Evolutionary conservation across 495 filamentous ascomycete species (phyloP).

Genomic region (Tuber borchii): DNA sequence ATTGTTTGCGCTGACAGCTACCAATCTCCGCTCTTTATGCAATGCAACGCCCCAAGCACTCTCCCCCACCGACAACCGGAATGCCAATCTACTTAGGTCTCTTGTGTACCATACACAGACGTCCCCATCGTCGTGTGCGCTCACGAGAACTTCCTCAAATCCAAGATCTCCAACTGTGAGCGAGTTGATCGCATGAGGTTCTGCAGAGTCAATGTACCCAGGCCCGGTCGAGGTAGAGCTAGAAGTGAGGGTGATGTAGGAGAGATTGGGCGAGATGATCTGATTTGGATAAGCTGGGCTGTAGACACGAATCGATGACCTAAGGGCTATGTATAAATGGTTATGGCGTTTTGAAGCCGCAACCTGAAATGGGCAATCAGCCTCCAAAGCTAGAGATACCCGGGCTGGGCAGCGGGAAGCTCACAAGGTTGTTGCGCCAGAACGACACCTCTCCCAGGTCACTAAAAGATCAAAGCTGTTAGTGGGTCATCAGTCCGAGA

Average conservation of each 20-base stretch:
- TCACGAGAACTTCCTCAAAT: constrained; percentile 67
- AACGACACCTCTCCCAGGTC: constrained; percentile 30
- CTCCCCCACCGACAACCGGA: constrained; percentile 54
- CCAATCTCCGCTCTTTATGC: constrained; percentile 66
- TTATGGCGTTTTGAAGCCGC: constrained; percentile 40
- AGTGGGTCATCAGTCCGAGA: constrained; percentile 18
- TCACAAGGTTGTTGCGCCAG: constrained; percentile 41
- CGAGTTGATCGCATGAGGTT: constrained; percentile 70
- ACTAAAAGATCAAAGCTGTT: constrained; percentile 21
- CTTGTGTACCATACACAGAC: constrained; percentile 71
- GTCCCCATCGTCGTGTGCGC: constrained; percentile 82
- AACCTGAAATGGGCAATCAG: constrained; percentile 18
- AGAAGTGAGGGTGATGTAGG: constrained; percentile 59
- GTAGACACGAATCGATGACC: constrained; percentile 65
- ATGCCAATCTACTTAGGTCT: constrained; percentile 35
- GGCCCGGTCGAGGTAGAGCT: constrained; percentile 47
- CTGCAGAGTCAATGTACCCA: constrained; percentile 53
- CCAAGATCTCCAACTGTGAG: constrained; percentile 75
- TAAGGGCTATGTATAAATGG: constrained; percentile 61
- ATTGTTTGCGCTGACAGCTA: constrained; percentile 74
- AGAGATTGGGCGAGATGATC: constrained; percentile 53
- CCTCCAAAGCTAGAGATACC: constrained; percentile 5
- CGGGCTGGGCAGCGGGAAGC: background rate
- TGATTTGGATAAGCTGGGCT: constrained; percentile 62
- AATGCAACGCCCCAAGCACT: constrained; percentile 90